Evolutionary conservation across 176 grass and related monocot species (phyloP).

Genomic region (Poa pratensis): DNA sequence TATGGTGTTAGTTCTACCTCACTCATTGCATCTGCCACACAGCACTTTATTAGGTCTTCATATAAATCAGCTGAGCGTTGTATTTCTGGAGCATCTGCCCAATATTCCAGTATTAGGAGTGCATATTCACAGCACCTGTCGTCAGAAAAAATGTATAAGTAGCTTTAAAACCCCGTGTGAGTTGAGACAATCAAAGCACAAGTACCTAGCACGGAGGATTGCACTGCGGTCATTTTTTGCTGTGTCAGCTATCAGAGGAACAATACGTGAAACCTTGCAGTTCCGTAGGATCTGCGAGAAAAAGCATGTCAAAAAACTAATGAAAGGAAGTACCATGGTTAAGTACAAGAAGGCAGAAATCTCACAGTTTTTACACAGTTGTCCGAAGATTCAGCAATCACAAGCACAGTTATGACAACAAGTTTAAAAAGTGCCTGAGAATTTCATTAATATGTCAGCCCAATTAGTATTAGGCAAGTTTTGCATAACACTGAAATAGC

Average conservation of each 20-base stretch:
- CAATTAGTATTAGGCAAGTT: conserved; percentile 25
- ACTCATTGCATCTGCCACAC: conserved; percentile 89
- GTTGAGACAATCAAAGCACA: conserved; percentile 28
- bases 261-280: conserved; percentile 77
- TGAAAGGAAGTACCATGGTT: conserved; percentile 23
- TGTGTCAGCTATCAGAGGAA: conserved; percentile 63
- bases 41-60: conserved; percentile 86
- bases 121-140: conserved; percentile 91
- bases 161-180: conserved; percentile 16
- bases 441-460: conserved; percentile 36
- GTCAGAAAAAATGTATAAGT: conserved; percentile 44
- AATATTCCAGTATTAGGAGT: conserved; percentile 84
- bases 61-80: conserved; percentile 82
- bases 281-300: conserved; percentile 75
- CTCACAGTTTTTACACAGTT: conserved; percentile 94
- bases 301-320: conserved; percentile 44
- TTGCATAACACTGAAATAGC: conserved; percentile 22
- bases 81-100: conserved; percentile 95
- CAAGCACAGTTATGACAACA: conserved; percentile 93
- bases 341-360: conserved; percentile 35
- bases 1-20: conserved; percentile 60
- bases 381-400: conserved; percentile 92
- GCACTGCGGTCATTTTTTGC: conserved; percentile 73
- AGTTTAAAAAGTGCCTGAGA: conserved; percentile 86
- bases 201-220: conserved; percentile 84